Base-by-base conservation (phyloP, 2,329 filamentous ascomycete genomes). In the Alternaria tenuissima region DNA sequence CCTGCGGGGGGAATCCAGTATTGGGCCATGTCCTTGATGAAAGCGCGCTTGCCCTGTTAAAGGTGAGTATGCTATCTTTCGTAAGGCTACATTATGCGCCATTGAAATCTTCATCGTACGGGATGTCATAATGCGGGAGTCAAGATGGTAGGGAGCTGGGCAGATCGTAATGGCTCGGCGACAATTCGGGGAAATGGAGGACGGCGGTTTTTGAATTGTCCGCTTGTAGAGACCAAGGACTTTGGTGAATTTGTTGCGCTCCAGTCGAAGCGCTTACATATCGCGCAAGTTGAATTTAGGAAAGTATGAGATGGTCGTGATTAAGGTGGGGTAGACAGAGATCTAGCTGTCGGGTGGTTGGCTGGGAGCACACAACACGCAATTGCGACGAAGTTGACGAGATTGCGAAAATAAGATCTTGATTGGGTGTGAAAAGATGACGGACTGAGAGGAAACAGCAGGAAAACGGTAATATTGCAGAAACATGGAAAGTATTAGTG, bases 21-120 rank as follows among this genome's bases (percentile, higher is more conserved):
- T 80, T 97, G 91, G 57, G 91, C 90, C 82, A 98, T 99, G 79
- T 98, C 95, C 80, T 99, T 99, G 86, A 99, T 95, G 82, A 98
- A 97, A 71, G 96, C 83, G 70, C 94, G 91, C 83, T 96, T 97
- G 72, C 89, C 91, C 91, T 96, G 69, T 14, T 9, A 18, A 8
- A 47, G 32, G 68, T 77, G 56, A 78, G 75, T 56, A 60, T 59
- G 2, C 24, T 26, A 52, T 51, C 52, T 1, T 38, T 53, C 52
- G 32, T 6, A 1, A 24, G 7, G 4, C 24, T 7, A 3, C 28
- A 11, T 43, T 2, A 8, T 55, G 26, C 28, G 11, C 22, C 11
- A 32, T 14, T 7, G 36, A 39, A 4, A 4, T 36, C 7, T 43
- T n/a, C 52, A 12, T 48, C 22, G 7, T 14, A 22, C 16, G 7